A percentile compares a stretch with the other conserved stretches of the same genome.
Conservation (phyloP, 495 filamentous ascomycete species). For the Aspergillus campestris region DNA sequence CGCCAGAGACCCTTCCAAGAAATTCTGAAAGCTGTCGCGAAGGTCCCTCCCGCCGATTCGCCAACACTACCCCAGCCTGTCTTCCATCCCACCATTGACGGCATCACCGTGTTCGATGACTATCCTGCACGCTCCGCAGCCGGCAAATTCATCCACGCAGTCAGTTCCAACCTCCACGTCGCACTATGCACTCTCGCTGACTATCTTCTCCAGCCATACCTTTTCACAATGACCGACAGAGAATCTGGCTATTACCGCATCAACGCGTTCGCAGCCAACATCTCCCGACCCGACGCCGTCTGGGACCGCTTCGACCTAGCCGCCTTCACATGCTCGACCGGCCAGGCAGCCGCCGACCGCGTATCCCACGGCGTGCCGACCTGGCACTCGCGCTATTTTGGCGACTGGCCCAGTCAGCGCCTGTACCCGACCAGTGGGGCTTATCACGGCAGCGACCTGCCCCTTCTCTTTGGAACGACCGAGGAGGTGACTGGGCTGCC, state of each 20-base stretch:
- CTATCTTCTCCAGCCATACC: conserved; percentile 20
- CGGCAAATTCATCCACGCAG: conserved; percentile 26
- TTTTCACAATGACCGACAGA: conserved; percentile 38
- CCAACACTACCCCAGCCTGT: conserved; percentile 19
- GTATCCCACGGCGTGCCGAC: conserved; percentile 24
- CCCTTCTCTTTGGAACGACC: conserved; percentile 41
- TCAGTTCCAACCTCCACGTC: conserved; percentile 4
- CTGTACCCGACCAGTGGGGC: conserved; percentile 37
- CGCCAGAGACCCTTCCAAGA: not conserved
- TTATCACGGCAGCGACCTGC: conserved; percentile 41
- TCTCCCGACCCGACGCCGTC: conserved; percentile 13
- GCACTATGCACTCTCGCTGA: not conserved
- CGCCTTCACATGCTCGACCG: conserved; percentile 39
- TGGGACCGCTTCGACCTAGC: conserved; percentile 35
- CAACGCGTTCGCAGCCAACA: conserved; percentile 17
- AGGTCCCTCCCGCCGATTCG: conserved; percentile 13
- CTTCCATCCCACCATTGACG: conserved; percentile 42
- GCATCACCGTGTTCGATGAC: conserved; percentile 37
- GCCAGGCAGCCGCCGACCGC: conserved; percentile 23
- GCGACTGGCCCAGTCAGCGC: conserved; percentile 37
- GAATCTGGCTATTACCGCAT: conserved; percentile 38
- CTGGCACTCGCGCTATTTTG: conserved; percentile 47
- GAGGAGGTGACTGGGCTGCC: conserved; percentile 26
- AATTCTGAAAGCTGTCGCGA: conserved; percentile 8
- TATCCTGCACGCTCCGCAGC: conserved; percentile 27